Evolutionary conservation across 2,329 filamentous ascomycete genomes (phyloP), one percentile per base, ranked within the genome.

Genomic region (Phaeomoniella chlamydospora): DNA sequence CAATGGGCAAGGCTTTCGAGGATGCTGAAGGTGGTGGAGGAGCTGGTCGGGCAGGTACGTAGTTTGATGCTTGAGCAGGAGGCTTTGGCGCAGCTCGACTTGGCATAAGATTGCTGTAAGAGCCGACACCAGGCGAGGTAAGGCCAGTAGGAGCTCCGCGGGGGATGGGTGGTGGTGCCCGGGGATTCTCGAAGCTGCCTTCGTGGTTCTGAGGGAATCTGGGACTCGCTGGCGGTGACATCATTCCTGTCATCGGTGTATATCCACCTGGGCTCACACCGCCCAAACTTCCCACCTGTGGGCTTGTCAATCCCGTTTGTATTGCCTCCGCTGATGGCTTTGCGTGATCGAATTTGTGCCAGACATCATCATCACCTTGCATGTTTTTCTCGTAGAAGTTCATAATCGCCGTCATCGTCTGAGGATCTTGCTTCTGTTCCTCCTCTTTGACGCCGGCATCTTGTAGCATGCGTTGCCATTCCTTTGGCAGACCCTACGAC

Each of bases 311-410:
- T 38, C 41, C 42, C 56, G 61, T 50, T 53, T 57, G 43, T 62
- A 57, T 39, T 64, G 62, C 42, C 33, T 45, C 46, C 31, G 44
- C 40, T 13, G 45, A 41, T 6, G 77, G 68, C 50, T 79, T 77
- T 36, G 81, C 85, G 62, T 94, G 78, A 50, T 92, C 85, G 56
- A 98, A 94, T 58, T 98, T 98, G 58, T 96, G 87, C 67, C 90
- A 84, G 39, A 90, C 80, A 51, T 94, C 84, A 53, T 94, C 85
- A 42, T 77, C 74, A 40, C 69, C 73, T 48, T 88, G 84, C 16
- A 83, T 80, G 44, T 85, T 94, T 62, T 94, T 88, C 57, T 94
- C 92, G 68, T 94, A 96, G 56, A 96, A 96, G 40, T 80, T 83
- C 59, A 98, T 79, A 49, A 98, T 90, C 56, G 96, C 83, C 53